Percentiles rank a stretch among this genome's conserved stretches.
Conservation (phyloP, 1,139 yeast genomes). For the Arxiozyma telluris region DNA sequence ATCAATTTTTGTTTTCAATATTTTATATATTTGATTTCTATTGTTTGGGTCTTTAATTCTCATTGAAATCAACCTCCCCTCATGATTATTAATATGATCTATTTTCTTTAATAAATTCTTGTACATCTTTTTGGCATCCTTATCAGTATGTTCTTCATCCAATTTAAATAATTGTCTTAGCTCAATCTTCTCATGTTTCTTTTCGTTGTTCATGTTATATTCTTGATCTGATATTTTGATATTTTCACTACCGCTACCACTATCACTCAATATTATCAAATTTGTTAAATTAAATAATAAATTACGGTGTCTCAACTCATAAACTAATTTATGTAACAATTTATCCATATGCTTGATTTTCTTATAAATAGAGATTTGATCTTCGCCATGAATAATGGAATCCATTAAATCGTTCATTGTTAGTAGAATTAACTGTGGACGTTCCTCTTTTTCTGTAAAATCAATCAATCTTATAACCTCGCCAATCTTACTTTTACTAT, state of each 20-base stretch:
- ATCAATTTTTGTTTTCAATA: background rate
- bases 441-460: constrained; percentile 30
- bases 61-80: constrained; percentile 1
- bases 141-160: background rate
- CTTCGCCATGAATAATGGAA: constrained; percentile 47
- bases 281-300: constrained; percentile 53
- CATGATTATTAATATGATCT: background rate
- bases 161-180: background rate
- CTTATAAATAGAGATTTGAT: constrained; percentile 42
- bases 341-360: constrained; percentile 54
- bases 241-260: constrained; percentile 43
- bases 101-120: background rate
- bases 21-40: constrained; percentile 1
- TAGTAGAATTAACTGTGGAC: constrained; percentile 74
- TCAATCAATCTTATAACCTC: constrained; percentile 12
- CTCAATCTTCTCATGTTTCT: background rate
- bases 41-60: background rate
- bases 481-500: constrained; percentile 35
- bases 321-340: constrained; percentile 43
- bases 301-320: constrained; percentile 46
- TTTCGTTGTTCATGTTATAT: background rate
- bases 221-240: no score
- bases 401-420: constrained; percentile 78
- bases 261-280: constrained; percentile 74
- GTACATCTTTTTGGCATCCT: background rate